Conservation (phyloP, 805 yeast species). For the Candida railenensis region DNA sequence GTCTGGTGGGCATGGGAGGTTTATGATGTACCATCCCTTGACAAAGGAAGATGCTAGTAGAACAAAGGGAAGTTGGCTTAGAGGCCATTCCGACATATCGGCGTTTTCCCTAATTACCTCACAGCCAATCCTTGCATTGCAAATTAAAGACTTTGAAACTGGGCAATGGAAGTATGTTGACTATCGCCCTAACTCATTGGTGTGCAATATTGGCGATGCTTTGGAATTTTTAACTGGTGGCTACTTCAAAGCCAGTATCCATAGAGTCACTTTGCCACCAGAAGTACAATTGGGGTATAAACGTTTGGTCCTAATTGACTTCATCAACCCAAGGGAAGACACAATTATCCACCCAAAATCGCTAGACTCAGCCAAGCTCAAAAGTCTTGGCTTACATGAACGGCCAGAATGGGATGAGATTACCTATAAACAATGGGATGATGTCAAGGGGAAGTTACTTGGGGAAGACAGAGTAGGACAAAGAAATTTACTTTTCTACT, state of each 20-base stretch:
- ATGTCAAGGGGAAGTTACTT: slow-evolving; percentile 46
- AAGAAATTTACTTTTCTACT: slow-evolving; percentile 34
- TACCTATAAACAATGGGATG: slow-evolving; percentile 29
- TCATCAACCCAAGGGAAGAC: slow-evolving; percentile 36
- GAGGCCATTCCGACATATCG: slow-evolving; percentile 48
- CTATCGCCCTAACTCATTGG: slow-evolving; percentile 36
- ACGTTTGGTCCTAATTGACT: slow-evolving; percentile 43
- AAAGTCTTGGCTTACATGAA: slow-evolving; percentile 24
- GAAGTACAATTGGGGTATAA: slow-evolving; percentile 33
- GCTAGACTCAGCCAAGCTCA: slow-evolving; percentile 35
- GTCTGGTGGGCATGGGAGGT: slow-evolving; percentile 24
- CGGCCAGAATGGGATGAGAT: slow-evolving; percentile 25
- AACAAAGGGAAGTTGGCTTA: slow-evolving; percentile 41
- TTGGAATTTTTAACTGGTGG: slow-evolving; percentile 45
- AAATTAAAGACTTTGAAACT: slow-evolving; percentile 35
- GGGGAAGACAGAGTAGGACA: slow-evolving; percentile 41
- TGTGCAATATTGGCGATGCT: slow-evolving; percentile 43
- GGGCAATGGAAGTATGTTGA: slow-evolving; percentile 40
- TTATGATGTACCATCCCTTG: slow-evolving; percentile 25
- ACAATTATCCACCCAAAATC: slow-evolving; percentile 43
- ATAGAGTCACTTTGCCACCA: slow-evolving; percentile 49
- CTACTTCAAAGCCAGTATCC: slow-evolving; percentile 46
- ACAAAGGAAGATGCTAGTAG: slow-evolving; percentile 23
- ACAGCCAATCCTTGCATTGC: slow-evolving; percentile 41
- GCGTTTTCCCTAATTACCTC: slow-evolving; percentile 41